Percentiles rank a stretch among this genome's conserved stretches.
phyloP scores from a whole-genome alignment of 2,329 filamentous ascomycete species.

The Bipolaris zeicola region DNA sequence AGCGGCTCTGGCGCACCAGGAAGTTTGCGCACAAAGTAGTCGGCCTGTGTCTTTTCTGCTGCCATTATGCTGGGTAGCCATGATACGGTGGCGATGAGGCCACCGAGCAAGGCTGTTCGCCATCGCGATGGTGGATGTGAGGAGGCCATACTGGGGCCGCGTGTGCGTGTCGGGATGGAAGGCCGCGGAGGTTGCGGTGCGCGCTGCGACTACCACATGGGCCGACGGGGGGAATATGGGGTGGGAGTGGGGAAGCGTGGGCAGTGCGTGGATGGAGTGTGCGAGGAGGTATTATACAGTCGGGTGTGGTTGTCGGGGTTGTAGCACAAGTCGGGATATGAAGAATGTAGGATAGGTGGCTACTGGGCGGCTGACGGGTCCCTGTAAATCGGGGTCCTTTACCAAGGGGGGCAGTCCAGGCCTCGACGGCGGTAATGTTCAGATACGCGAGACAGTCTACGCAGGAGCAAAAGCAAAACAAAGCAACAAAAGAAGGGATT shows the following conservation, averaged over 20 bases:
- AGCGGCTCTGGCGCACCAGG: constrained; percentile 82
- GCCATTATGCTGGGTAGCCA: constrained; percentile 45
- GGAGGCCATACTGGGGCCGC: constrained; percentile 29
- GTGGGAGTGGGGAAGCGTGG: neutral
- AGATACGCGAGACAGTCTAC: neutral
- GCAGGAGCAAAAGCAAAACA: neutral
- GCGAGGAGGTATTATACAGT: constrained; percentile 1
- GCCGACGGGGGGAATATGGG: constrained; percentile 2
- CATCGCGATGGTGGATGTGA: constrained; percentile 37
- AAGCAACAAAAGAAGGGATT: neutral
- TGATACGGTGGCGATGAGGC: constrained; percentile 39
- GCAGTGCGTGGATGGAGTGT: neutral
- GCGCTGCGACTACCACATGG: constrained; percentile 46
- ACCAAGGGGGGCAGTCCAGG: neutral
- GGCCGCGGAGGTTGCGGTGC: constrained; percentile 27
- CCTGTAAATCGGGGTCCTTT: constrained; percentile 7
- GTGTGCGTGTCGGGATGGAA: constrained; percentile 16
- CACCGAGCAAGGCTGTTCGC: constrained; percentile 41
- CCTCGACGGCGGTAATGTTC: neutral
- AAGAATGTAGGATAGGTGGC: constrained; percentile 34
- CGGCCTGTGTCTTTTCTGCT: constrained; percentile 66
- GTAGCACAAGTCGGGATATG: constrained; percentile 17
- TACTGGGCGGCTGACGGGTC: constrained; percentile 36
- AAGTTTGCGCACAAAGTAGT: constrained; percentile 87
- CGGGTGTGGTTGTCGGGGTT: neutral